Conservation (phyloP, 345 rosid genomes). For the Citrus inodora region DNA sequence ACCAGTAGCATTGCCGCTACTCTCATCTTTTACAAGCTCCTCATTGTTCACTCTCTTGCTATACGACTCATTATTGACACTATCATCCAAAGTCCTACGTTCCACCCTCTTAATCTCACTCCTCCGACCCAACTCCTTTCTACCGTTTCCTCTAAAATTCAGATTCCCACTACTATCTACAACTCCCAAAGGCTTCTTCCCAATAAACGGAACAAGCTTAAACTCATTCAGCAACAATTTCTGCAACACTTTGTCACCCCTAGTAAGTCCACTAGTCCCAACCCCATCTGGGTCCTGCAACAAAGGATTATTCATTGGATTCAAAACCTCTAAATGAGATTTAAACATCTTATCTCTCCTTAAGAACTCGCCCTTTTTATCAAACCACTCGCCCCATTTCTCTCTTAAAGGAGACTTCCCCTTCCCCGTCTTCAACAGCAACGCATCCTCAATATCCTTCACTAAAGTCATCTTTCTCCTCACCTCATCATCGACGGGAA, state of each 20-base stretch:
- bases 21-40: background rate
- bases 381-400: constrained; percentile 98
- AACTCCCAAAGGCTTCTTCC: constrained; percentile 62
- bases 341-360: constrained; percentile 83
- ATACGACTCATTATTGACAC: constrained; percentile 11
- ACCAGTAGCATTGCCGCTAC: background rate
- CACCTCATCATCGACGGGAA: constrained; percentile 69
- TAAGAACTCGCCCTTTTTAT: constrained; percentile 84
- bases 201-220: constrained; percentile 55
- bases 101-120: constrained; percentile 46
- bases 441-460: constrained; percentile 62
- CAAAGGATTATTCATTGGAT: constrained; percentile 77
- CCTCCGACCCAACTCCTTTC: constrained; percentile 9
- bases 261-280: constrained; percentile 66
- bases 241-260: constrained; percentile 73
- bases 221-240: constrained; percentile 63
- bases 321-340: constrained; percentile 70
- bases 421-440: constrained; percentile 58
- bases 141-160: constrained; percentile 16
- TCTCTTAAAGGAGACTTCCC: constrained; percentile 64
- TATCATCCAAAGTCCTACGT: constrained; percentile 47
- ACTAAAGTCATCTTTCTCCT: constrained; percentile 69
- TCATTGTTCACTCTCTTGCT: constrained; percentile 4
- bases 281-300: constrained; percentile 92
- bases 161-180: constrained; percentile 17